Base-by-base conservation (phyloP, 2,329 filamentous ascomycete genomes). In the Daldinia sp. region DNA sequence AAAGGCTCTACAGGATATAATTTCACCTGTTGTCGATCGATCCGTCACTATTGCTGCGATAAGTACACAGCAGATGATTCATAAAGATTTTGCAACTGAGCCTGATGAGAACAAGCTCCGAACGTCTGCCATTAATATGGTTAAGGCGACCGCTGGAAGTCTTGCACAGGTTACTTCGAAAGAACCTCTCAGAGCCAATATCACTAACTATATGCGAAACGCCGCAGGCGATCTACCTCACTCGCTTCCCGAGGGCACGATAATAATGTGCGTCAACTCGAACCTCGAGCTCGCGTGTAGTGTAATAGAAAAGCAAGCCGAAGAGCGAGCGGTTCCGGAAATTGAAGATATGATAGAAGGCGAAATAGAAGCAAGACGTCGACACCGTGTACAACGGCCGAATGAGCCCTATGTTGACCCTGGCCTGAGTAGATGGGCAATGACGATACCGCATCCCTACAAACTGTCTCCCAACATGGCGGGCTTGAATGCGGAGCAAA, bases 41-140 rank as follows among this genome's bases (percentile, higher is more conserved):
- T 99, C 96, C 1, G 95, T 99, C 42, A 98, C 97, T 0, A 99
- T 99, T 78, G 96, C 96, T 51, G 95, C 95, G 1, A 98, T 99
- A 67, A 97, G 95, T 2, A 98, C 97, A 0, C 92, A 94, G 68
- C 94, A 98, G 79, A 92, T 99, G 81, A 93, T 99, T 46, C 90
- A 93, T 74, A 99, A 99, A 79, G 96, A 99, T 78, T 99, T 98
- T 78, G 92, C 93, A 0, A 97, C 94, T 60, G 97, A 99, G 77
- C 89, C 91, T 2, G 94, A 98, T 75, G 93, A 97, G 81, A 92
- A 93, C 72, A 92, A 93, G 69, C 87, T 98, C 60, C 91, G 94
- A 59, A 92, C 90, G 57, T 92, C 94, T 35, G 95, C 96, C 3
- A 90, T 97, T 73, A 97, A 91, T 70, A 97, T 98, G 89, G 96